These are phyloP conservation scores for Candida nitratophila DNA, from an alignment of 805 yeast genomes.

Conservation along the genomic window DNA sequence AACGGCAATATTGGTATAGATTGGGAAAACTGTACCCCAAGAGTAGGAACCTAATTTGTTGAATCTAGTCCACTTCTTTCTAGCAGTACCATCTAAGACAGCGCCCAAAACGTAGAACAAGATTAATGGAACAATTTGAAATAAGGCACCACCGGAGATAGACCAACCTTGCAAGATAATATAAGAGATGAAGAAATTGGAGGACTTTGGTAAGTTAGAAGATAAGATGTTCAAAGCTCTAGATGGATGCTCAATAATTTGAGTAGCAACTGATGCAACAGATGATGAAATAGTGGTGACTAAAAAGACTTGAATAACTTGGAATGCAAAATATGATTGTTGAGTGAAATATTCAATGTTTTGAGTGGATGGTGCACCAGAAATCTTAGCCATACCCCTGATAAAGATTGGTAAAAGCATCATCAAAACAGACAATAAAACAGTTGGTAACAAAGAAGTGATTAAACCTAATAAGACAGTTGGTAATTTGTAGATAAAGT, in stretches of 20 bases:
- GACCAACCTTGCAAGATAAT: conserved; percentile 63
- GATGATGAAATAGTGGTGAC: conserved; percentile 68
- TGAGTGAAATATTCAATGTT: conserved; percentile 59
- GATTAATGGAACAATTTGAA: conserved; percentile 54
- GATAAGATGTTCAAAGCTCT: conserved; percentile 54
- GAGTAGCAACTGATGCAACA: conserved; percentile 60
- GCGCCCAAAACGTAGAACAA: conserved; percentile 52
- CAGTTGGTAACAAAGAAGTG: conserved; percentile 64
- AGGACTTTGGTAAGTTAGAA: conserved; percentile 62
- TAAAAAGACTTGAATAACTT: conserved; percentile 63
- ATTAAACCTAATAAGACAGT: conserved; percentile 47
- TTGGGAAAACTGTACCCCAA: conserved; percentile 80
- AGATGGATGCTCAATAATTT: conserved; percentile 52
- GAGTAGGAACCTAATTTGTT: conserved; percentile 40
- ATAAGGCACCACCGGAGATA: conserved; percentile 55
- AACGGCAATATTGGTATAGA: conserved; percentile 63
- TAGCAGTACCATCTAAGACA: conserved; percentile 53
- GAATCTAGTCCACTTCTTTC: conserved; percentile 63
- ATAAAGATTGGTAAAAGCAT: conserved; percentile 58
- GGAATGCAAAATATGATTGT: conserved; percentile 61
- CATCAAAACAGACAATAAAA: conserved; percentile 61
- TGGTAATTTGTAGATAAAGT: conserved; percentile 53
- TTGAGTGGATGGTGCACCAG: conserved; percentile 54
- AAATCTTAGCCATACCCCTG: conserved; percentile 50
- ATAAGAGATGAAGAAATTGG: conserved; percentile 67